Evolutionary conservation across 768 basidiomycete species (phyloP), one percentile per base, ranked within the genome.

Genomic region (Pulveroboletus sp.): DNA sequence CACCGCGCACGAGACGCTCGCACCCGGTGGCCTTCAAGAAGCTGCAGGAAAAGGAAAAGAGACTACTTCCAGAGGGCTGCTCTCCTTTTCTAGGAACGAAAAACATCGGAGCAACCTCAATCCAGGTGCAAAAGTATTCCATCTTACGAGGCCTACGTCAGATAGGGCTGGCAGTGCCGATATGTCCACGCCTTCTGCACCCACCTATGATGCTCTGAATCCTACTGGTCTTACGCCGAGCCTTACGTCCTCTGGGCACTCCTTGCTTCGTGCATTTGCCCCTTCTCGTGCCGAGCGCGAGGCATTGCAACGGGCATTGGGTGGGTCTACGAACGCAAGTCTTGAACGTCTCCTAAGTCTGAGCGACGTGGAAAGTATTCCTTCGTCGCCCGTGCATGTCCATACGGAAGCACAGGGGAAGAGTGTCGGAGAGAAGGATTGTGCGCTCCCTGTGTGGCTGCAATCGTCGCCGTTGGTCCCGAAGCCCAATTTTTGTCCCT

Each of bases 231-330:
- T 79, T 41, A 55, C 70, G 39, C 52, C 74, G 5, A 63, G 71
- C 42, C 37, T 56, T 1, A 57, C 73, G 0, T 62, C 75, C 3
- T 75, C 80, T 5, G 73, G 76, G 9, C 76, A 63, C 41, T 78
- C 76, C 28, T 68, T 82, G 18, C 73, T 89, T 50, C 88, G 86
- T 61, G 90, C 89, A 15, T 93, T 93, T 66, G 89, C 88, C 32
- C 90, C 89, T 30, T 92, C 89, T 55, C 86, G 85, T 47, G 89
- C 84, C 54, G 90, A 93, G 75, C 86, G 90, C 38, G 86, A 90
- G 68, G 89, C 78, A 44, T 76, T 93, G 30, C 83, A 87, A 57
- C 84, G 89, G 46, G 86, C 80, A n/a, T 69, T 92, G 12, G 83
- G 85, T 41, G 80, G 83, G 14, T 84, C 84, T 51, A 76, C 82